A percentile compares a stretch with the other conserved stretches of the same genome.
Evolutionary conservation across 495 filamentous ascomycete species (phyloP).

Genomic region (Daldinia grandis): DNA sequence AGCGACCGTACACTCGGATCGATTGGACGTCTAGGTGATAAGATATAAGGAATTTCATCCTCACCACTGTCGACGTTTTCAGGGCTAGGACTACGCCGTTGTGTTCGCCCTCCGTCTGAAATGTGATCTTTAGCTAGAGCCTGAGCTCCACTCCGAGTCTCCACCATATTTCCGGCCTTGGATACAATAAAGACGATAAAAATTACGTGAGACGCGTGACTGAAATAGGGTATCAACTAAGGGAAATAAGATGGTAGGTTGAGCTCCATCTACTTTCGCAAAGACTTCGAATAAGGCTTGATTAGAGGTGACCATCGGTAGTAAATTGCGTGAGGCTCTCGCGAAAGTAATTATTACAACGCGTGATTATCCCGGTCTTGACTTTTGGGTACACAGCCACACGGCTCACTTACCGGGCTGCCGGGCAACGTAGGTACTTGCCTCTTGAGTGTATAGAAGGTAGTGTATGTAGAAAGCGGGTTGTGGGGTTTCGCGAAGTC

Average conservation of each 20-base stretch:
- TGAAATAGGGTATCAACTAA: not conserved
- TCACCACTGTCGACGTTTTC: slow-evolving; percentile 33
- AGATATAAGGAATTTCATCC: slow-evolving; percentile 14
- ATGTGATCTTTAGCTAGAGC: slow-evolving; percentile 3
- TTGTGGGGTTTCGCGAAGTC: not conserved
- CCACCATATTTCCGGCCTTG: slow-evolving; percentile 22
- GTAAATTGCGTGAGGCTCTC: not conserved
- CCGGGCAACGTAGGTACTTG: not conserved
- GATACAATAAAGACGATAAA: not conserved
- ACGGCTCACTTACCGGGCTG: not conserved
- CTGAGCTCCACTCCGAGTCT: slow-evolving; percentile 24
- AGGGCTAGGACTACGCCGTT: not conserved
- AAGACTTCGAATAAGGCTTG: not conserved
- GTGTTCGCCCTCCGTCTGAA: not conserved
- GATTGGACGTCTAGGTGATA: slow-evolving; percentile 7
- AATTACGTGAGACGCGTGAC: not conserved
- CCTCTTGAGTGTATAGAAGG: too few species aligned
- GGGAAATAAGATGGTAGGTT: not conserved
- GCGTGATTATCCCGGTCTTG: not conserved
- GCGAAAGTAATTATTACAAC: not conserved
- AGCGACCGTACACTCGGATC: slow-evolving; percentile 5
- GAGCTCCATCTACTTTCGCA: not conserved
- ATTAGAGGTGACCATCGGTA: not conserved
- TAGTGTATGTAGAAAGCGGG: not conserved
- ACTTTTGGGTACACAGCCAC: not conserved